Evolutionary conservation across 108 stramenopile genomes (phyloP), one percentile per base, ranked within the genome.

Genomic region (Cyclotella baltica): DNA sequence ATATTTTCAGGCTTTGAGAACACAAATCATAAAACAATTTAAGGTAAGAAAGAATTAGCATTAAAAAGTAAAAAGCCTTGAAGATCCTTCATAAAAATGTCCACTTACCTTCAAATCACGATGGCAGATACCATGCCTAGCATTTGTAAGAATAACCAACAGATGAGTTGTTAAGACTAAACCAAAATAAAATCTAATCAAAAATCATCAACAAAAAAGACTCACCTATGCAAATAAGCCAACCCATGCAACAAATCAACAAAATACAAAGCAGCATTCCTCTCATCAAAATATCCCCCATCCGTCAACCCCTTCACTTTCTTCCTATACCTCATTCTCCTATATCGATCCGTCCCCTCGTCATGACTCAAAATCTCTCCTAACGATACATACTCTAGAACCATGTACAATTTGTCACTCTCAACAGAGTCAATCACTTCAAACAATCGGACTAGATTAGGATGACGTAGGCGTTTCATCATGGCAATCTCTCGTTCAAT

Each of bases 401-500:
- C 92, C 90, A 97, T 91, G 80, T 93, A 93, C 8, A 97, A 59
- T 55, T 82, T 76, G 64, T 96, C 92, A 3, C 84, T 83, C 47
- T 93, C 90, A 31, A 90, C 89, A 47, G 88, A 90, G 69, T 97
- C 94, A 67, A 97, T 92, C 16, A 94, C 94, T 69, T 97, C 92
- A 66, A 73, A 85, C 15, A 97, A 67, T 20, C 65, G 66, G 1
- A 97, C 95, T 15, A 94, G 51, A 70, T 96, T 95, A 4, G 93
- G 94, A 86, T 97, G 96, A 15, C 78, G 76, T 40, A 97, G 55
- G 38, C 90, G 84, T 65, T 96, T 96, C 93, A 96, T 95, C 5
- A 93, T 67, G n/a, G 93, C 96, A 66, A 96, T 93, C 59, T 97
- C 96, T 29, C 86, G 83, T 61, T 95, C 93, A 15, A 97, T 92